A percentile compares a stretch with the other conserved stretches of the same genome.
These are phyloP conservation scores for Ceriops decandra DNA, from an alignment of 345 rosid species.

Conservation along the genomic window DNA sequence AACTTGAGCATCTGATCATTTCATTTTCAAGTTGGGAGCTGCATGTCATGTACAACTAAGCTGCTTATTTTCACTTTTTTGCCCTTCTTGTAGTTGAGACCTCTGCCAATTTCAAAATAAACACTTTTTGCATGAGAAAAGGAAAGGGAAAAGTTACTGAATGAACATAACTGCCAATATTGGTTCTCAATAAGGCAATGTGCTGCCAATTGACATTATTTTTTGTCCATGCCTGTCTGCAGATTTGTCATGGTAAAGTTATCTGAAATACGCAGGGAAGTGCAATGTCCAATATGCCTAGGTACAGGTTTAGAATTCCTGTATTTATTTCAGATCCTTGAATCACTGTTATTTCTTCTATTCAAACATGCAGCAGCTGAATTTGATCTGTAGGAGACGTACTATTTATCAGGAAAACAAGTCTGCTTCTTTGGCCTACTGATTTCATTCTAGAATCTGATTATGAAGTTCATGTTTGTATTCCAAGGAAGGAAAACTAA, in stretches of 20 bases:
- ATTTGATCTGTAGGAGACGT: not conserved
- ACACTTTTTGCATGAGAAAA: not conserved
- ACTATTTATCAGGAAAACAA: too few relatives aligned
- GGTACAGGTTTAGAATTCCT: conserved; percentile 35
- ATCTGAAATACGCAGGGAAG: conserved; percentile 64
- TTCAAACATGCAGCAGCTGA: not conserved
- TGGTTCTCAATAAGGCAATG: conserved; percentile 8
- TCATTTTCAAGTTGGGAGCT: not conserved
- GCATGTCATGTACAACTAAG: not conserved
- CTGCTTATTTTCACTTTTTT: not conserved
- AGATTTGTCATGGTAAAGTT: conserved; percentile 46
- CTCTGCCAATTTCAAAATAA: not conserved
- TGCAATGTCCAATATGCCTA: conserved; percentile 76
- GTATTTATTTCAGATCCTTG: conserved; percentile 5
- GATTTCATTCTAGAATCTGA: too few relatives aligned
- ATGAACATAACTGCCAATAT: not conserved
- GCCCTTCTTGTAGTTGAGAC: not conserved
- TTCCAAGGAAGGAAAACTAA: not conserved
- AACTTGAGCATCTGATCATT: not conserved
- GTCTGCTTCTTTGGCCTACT: too few relatives aligned
- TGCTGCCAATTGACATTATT: not conserved
- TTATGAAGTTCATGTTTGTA: not conserved
- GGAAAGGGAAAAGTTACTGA: not conserved
- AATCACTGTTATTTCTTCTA: not conserved
- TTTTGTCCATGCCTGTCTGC: conserved; percentile 19